A percentile compares a stretch with the other conserved stretches of the same genome.
phyloP scores from a whole-genome alignment of 2,329 filamentous ascomycete species.

The Colletotrichum navitas region DNA sequence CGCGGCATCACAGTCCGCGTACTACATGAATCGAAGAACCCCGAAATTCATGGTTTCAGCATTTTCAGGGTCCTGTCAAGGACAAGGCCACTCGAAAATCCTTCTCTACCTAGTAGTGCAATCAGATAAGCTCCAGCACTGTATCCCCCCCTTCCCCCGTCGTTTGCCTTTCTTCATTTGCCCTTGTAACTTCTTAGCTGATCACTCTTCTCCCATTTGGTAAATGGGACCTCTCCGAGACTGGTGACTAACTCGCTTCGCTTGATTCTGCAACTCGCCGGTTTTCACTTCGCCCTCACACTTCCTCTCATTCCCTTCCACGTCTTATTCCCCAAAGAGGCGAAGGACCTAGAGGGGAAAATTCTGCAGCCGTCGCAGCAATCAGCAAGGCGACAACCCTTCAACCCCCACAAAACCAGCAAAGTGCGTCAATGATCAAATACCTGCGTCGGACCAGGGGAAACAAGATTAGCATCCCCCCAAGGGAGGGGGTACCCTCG shows the following conservation, averaged over 20 bases:
- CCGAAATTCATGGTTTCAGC: constrained; percentile 34
- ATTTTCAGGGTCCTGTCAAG: constrained; percentile 40
- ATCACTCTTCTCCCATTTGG: not conserved
- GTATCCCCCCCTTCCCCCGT: too few relatives aligned
- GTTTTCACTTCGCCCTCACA: not conserved
- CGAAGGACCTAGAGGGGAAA: too few relatives aligned
- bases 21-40: constrained; percentile 23
- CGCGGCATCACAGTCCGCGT: not conserved
- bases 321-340: too few relatives aligned
- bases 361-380: not conserved
- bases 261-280: not conserved
- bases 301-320: not conserved
- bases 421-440: constrained; percentile 28
- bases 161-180: not conserved
- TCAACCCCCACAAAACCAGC: constrained; percentile 33
- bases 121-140: constrained; percentile 23
- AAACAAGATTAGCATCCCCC: constrained; percentile 23
- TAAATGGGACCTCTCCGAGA: not conserved
- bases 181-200: not conserved
- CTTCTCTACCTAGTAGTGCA: not conserved
- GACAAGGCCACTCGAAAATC: not conserved
- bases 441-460: constrained; percentile 32
- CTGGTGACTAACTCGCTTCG: too few relatives aligned
- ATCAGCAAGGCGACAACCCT: not conserved
- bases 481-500: constrained; percentile 6